These are phyloP conservation scores for Hypoxylon sp. DNA, from an alignment of 2,329 filamentous ascomycete species.

Conservation along the genomic window DNA sequence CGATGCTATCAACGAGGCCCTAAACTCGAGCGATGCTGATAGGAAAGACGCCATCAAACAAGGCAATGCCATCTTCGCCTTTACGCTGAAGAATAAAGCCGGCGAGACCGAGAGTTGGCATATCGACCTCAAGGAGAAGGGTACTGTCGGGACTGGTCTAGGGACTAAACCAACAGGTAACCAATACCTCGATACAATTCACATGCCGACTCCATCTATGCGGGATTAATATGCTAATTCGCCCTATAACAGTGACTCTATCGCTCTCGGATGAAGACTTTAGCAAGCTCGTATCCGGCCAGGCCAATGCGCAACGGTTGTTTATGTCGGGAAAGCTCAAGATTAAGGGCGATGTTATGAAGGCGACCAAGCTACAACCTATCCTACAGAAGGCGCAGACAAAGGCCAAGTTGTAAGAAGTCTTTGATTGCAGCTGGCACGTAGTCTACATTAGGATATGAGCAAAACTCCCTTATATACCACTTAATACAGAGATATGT, in stretches of 20 bases:
- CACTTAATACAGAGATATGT: slow-evolving; percentile 2
- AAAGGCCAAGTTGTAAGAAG: slow-evolving; percentile 83
- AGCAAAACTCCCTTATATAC: slow-evolving; percentile 5
- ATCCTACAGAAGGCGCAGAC: slow-evolving; percentile 89
- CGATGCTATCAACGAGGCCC: slow-evolving; percentile 82
- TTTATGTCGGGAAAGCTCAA: slow-evolving; percentile 99
- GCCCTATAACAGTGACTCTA: slow-evolving; percentile 76
- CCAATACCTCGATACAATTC: not conserved
- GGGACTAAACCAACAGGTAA: slow-evolving; percentile 86
- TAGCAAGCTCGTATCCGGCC: slow-evolving; percentile 82
- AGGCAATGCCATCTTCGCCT: slow-evolving; percentile 88
- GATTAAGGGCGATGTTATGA: slow-evolving; percentile 98
- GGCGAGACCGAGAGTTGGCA: slow-evolving; percentile 90
- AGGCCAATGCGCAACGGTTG: slow-evolving; percentile 92
- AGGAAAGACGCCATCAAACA: slow-evolving; percentile 88
- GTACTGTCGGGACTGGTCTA: slow-evolving; percentile 81
- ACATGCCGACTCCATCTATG: not conserved
- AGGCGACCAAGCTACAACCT: slow-evolving; percentile 95
- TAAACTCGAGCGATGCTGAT: slow-evolving; percentile 77
- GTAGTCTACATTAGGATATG: slow-evolving; percentile 5
- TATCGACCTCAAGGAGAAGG: slow-evolving; percentile 93
- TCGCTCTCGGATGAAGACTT: slow-evolving; percentile 89
- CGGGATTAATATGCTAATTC: slow-evolving; percentile 14
- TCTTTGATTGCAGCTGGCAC: slow-evolving; percentile 2
- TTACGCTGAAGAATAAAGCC: slow-evolving; percentile 88